Percentiles rank a stretch among this genome's conserved stretches.
Conservation (phyloP, 306 rosid genomes). For the Cajanus cajan region DNA sequence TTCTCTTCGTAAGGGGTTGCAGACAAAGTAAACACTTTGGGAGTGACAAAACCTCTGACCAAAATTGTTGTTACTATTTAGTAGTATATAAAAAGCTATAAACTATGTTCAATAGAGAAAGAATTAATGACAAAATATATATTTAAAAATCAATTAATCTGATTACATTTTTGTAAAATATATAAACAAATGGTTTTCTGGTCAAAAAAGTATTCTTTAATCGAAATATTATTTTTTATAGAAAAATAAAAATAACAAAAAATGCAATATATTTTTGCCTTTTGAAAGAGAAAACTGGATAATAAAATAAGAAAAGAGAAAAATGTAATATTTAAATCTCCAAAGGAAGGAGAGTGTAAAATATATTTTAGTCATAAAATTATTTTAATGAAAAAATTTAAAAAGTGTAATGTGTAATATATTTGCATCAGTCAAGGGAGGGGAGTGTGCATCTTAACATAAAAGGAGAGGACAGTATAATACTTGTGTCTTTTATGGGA, state of each 20-base stretch:
- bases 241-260: neutral
- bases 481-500: neutral
- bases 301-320: neutral
- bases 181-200: neutral
- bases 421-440: neutral
- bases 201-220: too few species aligned
- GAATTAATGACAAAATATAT: neutral
- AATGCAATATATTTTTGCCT: neutral
- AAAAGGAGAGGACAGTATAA: neutral
- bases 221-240: neutral
- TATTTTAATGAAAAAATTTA: too few species aligned
- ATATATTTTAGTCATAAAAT: neutral
- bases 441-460: neutral
- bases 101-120: neutral
- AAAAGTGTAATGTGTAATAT: neutral
- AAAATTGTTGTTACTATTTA: too few species aligned
- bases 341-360: neutral
- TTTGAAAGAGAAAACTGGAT: neutral
- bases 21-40: too few species aligned
- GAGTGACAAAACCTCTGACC: too few species aligned
- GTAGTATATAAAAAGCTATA: too few species aligned
- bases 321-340: neutral
- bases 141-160: neutral
- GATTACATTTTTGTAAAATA: neutral
- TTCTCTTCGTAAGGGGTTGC: too few species aligned